Evolutionary conservation across 2,329 filamentous ascomycete species (phyloP).

Genomic region (Xylariaceae sp.): DNA sequence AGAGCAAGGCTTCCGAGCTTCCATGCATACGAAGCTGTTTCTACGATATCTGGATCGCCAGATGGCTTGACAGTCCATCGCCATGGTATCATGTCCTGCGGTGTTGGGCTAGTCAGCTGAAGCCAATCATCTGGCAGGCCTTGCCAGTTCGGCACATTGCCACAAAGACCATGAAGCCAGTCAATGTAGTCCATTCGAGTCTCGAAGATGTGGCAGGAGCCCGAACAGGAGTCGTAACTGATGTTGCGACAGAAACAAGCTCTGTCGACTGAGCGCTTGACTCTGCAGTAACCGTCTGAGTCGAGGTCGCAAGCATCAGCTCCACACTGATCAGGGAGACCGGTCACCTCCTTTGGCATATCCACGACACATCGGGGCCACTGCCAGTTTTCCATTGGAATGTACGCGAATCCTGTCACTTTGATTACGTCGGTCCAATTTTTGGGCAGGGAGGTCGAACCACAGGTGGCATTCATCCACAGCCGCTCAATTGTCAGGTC

Average conservation of each 20-base stretch:
- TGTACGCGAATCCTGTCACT: conserved; percentile 1
- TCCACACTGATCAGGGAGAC: neutral
- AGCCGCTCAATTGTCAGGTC: conserved; percentile 8
- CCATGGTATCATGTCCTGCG: conserved; percentile 5
- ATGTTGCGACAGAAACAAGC: conserved; percentile 7
- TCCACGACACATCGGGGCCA: conserved; percentile 1
- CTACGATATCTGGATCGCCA: neutral
- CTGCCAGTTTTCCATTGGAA: conserved; percentile 4
- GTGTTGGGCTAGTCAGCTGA: conserved; percentile 2
- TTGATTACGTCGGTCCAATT: conserved; percentile 5
- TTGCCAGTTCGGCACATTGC: conserved; percentile 5
- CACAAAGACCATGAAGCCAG: conserved; percentile 7
- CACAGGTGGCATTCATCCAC: conserved; percentile 8
- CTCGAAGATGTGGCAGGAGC: conserved; percentile 8
- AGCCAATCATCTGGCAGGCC: conserved; percentile 7
- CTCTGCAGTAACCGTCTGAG: conserved; percentile 5
- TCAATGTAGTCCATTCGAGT: conserved; percentile 8
- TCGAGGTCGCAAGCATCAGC: conserved; percentile 8
- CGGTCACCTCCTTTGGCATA: conserved; percentile 1
- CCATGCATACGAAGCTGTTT: conserved; percentile 3
- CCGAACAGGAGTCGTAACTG: conserved; percentile 6
- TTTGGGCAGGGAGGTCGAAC: conserved; percentile 5
- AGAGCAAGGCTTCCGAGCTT: conserved; percentile 8
- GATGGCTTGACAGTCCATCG: conserved; percentile 7
- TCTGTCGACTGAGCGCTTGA: conserved; percentile 6